Conservation (phyloP, 2,329 filamentous ascomycete species). For the Colletotrichum sp. region DNA sequence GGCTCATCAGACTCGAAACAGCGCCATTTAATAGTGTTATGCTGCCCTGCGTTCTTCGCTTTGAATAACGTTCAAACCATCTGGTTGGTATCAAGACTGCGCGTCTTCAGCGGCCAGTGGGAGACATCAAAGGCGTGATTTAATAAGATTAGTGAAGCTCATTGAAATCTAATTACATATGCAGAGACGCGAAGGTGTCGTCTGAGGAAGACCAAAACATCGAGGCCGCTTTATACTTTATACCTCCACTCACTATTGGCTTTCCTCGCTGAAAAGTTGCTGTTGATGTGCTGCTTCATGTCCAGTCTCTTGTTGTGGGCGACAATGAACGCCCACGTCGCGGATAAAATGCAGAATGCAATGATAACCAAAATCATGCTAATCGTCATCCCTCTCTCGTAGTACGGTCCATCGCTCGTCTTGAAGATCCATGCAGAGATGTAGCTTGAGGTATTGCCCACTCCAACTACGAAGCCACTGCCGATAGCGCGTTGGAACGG, state of each 20-base stretch:
- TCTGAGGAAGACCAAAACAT: neutral
- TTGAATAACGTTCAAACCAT: neutral
- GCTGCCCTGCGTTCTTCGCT: neutral
- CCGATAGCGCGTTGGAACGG: constrained; percentile 27
- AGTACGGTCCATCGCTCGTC: constrained; percentile 20
- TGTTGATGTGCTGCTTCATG: neutral
- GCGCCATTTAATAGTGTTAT: neutral
- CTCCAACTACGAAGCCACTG: constrained; percentile 41
- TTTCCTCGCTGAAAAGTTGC: neutral
- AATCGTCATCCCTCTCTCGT: constrained; percentile 18
- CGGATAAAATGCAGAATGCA: neutral
- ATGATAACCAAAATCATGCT: constrained; percentile 14
- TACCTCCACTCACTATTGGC: neutral
- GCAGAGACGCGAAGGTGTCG: neutral
- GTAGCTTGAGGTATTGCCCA: constrained; percentile 36
- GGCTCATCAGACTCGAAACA: neutral
- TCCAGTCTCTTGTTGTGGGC: constrained; percentile 9
- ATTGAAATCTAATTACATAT: neutral
- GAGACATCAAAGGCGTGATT: neutral
- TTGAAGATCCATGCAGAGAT: constrained; percentile 25
- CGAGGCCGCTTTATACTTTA: neutral
- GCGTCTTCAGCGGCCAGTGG: neutral
- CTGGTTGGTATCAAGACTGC: neutral
- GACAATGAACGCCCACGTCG: constrained; percentile 13
- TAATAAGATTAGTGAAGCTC: neutral